Evolutionary conservation across 1,139 yeast genomes (phyloP).

Genomic region (Pichia sp.): DNA sequence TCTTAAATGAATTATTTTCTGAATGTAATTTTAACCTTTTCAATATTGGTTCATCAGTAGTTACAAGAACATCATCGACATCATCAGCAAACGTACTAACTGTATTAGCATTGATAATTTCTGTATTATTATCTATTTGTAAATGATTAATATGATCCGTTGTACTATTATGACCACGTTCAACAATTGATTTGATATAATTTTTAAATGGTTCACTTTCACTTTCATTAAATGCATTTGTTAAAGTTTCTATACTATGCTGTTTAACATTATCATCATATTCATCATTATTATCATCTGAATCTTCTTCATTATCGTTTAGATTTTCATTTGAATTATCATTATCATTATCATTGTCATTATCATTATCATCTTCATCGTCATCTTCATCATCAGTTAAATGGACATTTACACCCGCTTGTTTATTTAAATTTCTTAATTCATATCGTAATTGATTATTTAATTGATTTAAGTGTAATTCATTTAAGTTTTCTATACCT

Average conservation of each 20-base stretch:
- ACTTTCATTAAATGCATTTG: constrained; percentile 10
- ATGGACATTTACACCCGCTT: constrained; percentile 9
- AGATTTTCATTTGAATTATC: too few species aligned
- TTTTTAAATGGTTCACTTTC: constrained; percentile 17
- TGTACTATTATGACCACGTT: constrained; percentile 8
- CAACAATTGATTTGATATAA: constrained; percentile 17
- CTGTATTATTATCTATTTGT: not conserved
- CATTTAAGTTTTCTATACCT: constrained; percentile 12
- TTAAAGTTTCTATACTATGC: not conserved
- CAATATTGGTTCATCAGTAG: not conserved
- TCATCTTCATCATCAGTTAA: constrained; percentile 10
- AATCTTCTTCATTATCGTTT: not conserved
- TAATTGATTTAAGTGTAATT: constrained; percentile 13
- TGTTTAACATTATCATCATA: constrained; percentile 1
- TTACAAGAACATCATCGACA: not conserved
- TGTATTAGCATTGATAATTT: not conserved
- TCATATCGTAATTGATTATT: constrained; percentile 15
- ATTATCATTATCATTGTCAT: not conserved
- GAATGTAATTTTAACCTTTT: not conserved
- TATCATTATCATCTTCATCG: not conserved
- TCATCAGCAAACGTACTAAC: not conserved
- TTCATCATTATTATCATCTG: not conserved
- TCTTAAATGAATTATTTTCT: not conserved
- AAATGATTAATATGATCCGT: not conserved
- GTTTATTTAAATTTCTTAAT: constrained; percentile 11